A percentile compares a stretch with the other conserved stretches of the same genome.
Conservation (phyloP, 1,139 yeast genomes). For the Blastobotrys illinoisensis region DNA sequence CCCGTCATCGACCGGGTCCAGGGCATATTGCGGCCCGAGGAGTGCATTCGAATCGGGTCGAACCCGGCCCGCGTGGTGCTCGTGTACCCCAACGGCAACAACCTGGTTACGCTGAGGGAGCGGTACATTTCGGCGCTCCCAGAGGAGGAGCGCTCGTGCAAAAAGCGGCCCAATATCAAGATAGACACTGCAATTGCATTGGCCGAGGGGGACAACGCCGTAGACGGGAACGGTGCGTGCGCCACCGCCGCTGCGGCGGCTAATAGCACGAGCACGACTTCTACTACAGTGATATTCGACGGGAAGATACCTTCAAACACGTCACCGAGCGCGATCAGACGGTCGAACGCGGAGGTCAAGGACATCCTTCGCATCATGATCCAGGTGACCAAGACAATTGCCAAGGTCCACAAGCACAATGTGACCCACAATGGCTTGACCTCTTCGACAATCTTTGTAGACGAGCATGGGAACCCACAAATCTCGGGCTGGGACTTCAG, state of each 20-base stretch:
- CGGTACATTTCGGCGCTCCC: slow-evolving; percentile 13
- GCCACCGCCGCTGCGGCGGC: neutral
- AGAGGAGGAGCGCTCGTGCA: neutral
- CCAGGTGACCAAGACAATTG: slow-evolving; percentile 36
- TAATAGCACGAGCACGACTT: neutral
- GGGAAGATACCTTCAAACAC: neutral
- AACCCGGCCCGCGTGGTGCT: slow-evolving; percentile 21
- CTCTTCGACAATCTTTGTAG: slow-evolving; percentile 36
- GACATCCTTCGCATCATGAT: slow-evolving; percentile 37
- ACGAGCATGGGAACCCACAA: slow-evolving; percentile 33
- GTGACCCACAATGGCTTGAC: slow-evolving; percentile 49
- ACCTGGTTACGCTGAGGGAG: slow-evolving; percentile 23
- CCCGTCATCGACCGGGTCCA: slow-evolving; percentile 15
- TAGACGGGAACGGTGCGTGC: neutral
- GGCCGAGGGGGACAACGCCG: neutral
- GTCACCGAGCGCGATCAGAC: slow-evolving; percentile 7
- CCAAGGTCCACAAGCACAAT: slow-evolving; percentile 40
- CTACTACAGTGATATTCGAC: neutral
- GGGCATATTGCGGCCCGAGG: slow-evolving; percentile 25
- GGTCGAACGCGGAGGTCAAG: slow-evolving; percentile 26
- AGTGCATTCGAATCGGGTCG: slow-evolving; percentile 19
- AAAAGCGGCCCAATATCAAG: neutral
- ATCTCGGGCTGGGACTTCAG: slow-evolving; percentile 50
- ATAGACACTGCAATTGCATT: neutral
- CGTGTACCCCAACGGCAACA: slow-evolving; percentile 20